Base-by-base conservation (phyloP, 176 grass and related monocot species). In the Pontederia paniculata region DNA sequence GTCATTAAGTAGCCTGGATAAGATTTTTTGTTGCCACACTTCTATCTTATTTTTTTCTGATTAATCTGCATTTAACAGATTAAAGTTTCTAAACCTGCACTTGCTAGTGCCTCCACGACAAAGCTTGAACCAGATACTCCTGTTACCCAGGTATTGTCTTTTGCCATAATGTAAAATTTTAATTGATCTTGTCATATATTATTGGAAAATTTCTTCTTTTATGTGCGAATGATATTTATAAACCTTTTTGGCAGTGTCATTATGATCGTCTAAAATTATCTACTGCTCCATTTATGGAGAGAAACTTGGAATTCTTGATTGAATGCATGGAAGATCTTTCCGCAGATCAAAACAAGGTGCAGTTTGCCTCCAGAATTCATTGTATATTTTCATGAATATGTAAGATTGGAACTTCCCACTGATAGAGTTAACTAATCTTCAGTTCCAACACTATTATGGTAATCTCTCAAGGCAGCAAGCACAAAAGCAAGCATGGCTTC, bases 371-470 rank as follows among this genome's bases (percentile, higher is more conserved):
- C 28, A 37, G 3, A 37, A 37, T 37, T 37, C 28, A 5, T 37
- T 37, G 5, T 37, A 37, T 37, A 37, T 37, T 6, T 37, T 37
- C 28, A 37, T 37, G 28, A 6, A 91, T 66, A 91, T 74, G 93
- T 85, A 48, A 91, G 93, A 72, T 91, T 98, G 87, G 93, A 98
- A 74, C 87, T 87, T 70, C 83, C 91, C 73, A 45, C 44, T 68
- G 37, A 14, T 53, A 53, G 11, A 66, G 20, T 31, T 58, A 74
- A 14, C 63, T 25, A 28, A 55, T 77, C 47, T 52, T 73, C 72
- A 98, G 93, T 98, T 98, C 76, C 87, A 98, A 91, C 91, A 98
- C 71, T 88, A 98, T 62, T 85, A 98, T 55, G 83, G 93, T 2
- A 37, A 37, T 6, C 28, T 37, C 28, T 37, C 28, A 37, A 37